phyloP scores from a whole-genome alignment of 2,329 filamentous ascomycete species.

The Cladorrhinum sp. region DNA sequence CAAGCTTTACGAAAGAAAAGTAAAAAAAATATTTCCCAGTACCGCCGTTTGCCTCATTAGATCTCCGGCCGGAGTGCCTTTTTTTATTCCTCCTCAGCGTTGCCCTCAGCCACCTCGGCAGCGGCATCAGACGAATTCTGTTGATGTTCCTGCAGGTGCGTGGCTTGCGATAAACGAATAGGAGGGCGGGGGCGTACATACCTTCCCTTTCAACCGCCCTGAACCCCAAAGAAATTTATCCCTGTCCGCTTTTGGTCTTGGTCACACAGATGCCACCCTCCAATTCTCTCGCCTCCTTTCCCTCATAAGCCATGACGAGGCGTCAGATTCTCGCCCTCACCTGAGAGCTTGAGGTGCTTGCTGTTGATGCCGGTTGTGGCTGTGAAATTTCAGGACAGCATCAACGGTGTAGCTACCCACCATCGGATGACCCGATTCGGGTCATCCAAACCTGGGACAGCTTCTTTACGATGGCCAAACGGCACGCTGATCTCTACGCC shows the following conservation, averaged over 20 bases:
- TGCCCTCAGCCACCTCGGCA: neutral
- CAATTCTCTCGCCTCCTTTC: neutral
- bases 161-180: neutral
- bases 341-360: too few relatives aligned
- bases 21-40: neutral
- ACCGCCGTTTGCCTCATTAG: neutral
- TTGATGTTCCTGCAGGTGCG: neutral
- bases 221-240: neutral
- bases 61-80: neutral
- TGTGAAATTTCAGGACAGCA: neutral
- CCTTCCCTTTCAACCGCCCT: neutral
- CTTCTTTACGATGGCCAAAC: neutral
- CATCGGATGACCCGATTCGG: neutral
- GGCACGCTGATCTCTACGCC: neutral
- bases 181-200: neutral
- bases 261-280: neutral
- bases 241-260: neutral
- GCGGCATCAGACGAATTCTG: neutral
- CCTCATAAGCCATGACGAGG: neutral
- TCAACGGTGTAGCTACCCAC: too few relatives aligned
- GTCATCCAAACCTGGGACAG: too few relatives aligned
- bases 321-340: too few relatives aligned
- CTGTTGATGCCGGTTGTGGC: neutral
- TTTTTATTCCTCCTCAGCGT: neutral
- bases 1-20: neutral